Evolutionary conservation across 305 asterid species (phyloP).

Genomic region (Solanum chacoense): DNA sequence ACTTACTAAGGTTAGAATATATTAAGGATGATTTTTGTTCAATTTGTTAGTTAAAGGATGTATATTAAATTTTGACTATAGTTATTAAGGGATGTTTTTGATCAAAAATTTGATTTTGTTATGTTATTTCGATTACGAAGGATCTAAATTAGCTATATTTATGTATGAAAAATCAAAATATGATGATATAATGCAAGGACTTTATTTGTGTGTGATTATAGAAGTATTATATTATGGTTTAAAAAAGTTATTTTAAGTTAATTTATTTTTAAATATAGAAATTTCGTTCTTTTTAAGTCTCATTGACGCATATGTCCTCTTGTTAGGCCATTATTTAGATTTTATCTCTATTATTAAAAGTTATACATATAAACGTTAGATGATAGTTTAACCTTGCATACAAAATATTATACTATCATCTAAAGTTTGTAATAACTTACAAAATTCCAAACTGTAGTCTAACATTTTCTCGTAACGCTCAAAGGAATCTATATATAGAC

Average conservation of each 20-base stretch:
- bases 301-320: not conserved
- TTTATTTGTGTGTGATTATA: not conserved
- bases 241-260: not conserved
- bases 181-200: not conserved
- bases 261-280: not conserved
- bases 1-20: too few relatives aligned
- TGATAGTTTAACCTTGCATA: not conserved
- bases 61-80: too few relatives aligned
- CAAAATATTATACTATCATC: not conserved
- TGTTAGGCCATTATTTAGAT: not conserved
- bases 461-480: not conserved
- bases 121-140: not conserved
- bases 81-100: too few relatives aligned
- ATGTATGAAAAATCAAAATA: not conserved
- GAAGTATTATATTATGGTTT: not conserved
- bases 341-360: not conserved
- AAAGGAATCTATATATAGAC: not conserved
- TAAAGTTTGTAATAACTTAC: not conserved
- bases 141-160: not conserved
- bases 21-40: too few relatives aligned
- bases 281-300: too few relatives aligned
- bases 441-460: not conserved
- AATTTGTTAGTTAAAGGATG: too few relatives aligned
- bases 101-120: not conserved
- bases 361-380: too few relatives aligned